These are phyloP conservation scores for Haematococcus sp. DNA, from an alignment of 139 green algal species.

Conservation along the genomic window DNA sequence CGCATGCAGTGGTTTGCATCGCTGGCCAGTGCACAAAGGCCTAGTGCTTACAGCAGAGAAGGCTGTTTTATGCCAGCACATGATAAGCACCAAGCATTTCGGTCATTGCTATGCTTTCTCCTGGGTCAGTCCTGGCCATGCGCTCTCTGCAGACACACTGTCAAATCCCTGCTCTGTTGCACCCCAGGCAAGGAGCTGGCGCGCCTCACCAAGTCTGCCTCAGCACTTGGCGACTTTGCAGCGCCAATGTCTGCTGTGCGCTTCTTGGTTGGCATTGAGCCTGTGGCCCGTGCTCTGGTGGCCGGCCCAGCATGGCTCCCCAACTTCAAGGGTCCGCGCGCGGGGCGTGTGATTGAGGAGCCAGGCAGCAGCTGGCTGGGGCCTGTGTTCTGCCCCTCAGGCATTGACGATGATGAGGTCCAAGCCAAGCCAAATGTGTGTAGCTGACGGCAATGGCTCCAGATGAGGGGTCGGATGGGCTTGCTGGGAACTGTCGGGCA, in stretches of 20 bases:
- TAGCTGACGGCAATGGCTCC: neutral
- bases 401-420: slow-evolving; percentile 26
- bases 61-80: too few species aligned
- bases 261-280: slow-evolving; percentile 53
- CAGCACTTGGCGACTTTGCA: slow-evolving; percentile 66
- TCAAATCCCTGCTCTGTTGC: too few species aligned
- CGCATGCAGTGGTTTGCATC: too few species aligned
- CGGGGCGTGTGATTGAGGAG: slow-evolving; percentile 11
- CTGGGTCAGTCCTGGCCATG: too few species aligned
- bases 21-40: too few species aligned
- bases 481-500: neutral
- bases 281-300: slow-evolving; percentile 48
- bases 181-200: slow-evolving; percentile 58
- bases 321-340: slow-evolving; percentile 19
- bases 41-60: too few species aligned
- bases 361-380: slow-evolving; percentile 64
- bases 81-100: too few species aligned
- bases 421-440: slow-evolving; percentile 26
- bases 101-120: too few species aligned
- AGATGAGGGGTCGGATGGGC: neutral
- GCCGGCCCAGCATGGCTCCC: slow-evolving; percentile 46
- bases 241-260: slow-evolving; percentile 49
- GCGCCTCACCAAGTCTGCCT: slow-evolving; percentile 41
- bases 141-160: too few species aligned
- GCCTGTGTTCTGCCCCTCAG: slow-evolving; percentile 60